A percentile compares a stretch with the other conserved stretches of the same genome.
phyloP scores from a whole-genome alignment of 805 yeast genomes.

The Schizosaccharomyces osmophilus region DNA sequence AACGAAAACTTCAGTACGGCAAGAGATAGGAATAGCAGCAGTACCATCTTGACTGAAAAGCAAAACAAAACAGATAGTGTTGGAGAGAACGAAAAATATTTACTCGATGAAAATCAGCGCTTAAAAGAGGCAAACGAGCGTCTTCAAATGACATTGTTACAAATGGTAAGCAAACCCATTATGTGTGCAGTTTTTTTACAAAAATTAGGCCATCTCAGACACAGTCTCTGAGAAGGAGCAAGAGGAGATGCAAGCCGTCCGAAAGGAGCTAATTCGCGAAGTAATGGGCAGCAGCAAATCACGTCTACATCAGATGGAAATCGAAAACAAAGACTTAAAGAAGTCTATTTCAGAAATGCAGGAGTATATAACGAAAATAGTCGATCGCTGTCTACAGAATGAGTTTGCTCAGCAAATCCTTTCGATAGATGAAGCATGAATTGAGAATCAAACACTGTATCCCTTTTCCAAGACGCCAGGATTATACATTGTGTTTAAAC shows the following conservation, averaged over 20 bases:
- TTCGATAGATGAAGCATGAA: neutral
- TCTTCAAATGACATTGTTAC: neutral
- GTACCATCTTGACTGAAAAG: no score
- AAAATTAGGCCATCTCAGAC: neutral
- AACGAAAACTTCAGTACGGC: no score
- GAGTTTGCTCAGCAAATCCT: neutral
- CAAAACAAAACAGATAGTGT: no score
- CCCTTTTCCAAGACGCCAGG: no score
- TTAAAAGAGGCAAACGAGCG: neutral
- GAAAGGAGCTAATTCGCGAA: neutral
- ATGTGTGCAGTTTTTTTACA: neutral
- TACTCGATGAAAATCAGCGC: neutral
- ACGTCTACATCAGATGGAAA: neutral
- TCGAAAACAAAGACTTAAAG: neutral
- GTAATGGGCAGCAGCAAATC: neutral
- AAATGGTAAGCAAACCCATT: neutral
- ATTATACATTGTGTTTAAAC: neutral
- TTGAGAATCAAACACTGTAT: neutral
- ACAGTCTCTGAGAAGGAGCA: neutral
- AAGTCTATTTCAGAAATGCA: neutral
- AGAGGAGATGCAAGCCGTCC: neutral
- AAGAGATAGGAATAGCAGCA: no score
- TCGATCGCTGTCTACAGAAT: neutral
- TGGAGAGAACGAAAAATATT: neutral
- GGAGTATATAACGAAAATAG: neutral